Conservation (phyloP, 2,329 filamentous ascomycete species). For the Acrocalymma vagum region DNA sequence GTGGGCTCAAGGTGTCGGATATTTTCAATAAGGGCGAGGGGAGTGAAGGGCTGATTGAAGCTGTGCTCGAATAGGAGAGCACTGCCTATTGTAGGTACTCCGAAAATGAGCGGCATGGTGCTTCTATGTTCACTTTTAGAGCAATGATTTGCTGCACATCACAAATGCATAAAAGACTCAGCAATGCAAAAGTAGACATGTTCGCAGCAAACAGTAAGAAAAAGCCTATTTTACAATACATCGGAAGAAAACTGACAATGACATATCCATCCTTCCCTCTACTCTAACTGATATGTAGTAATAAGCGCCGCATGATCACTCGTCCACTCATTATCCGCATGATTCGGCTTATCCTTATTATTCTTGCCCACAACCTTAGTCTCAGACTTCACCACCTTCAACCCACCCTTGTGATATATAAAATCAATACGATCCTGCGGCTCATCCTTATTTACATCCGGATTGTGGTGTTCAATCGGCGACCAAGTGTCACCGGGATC, state of each 20-base stretch:
- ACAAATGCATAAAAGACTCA: too few relatives aligned
- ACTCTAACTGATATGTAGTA: too few relatives aligned
- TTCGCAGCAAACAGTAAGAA: too few relatives aligned
- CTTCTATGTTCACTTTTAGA: too few relatives aligned
- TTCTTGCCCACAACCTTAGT: slow-evolving; percentile 6
- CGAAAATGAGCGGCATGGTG: too few relatives aligned
- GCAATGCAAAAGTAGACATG: too few relatives aligned
- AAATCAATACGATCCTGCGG: slow-evolving; percentile 17
- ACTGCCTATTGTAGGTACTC: too few relatives aligned
- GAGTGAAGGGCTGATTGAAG: slow-evolving; percentile 17
- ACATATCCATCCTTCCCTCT: too few relatives aligned
- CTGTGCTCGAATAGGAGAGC: slow-evolving; percentile 10
- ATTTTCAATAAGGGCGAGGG: slow-evolving; percentile 16
- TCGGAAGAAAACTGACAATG: too few relatives aligned
- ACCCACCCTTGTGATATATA: slow-evolving; percentile 8
- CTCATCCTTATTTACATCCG: slow-evolving; percentile 6
- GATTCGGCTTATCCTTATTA: not conserved
- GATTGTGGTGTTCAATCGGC: slow-evolving; percentile 8
- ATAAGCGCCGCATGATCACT: slow-evolving; percentile 14
- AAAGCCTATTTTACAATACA: too few relatives aligned
- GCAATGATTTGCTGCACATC: too few relatives aligned
- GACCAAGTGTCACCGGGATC: slow-evolving; percentile 11
- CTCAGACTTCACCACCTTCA: slow-evolving; percentile 9
- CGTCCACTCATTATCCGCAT: slow-evolving; percentile 16
- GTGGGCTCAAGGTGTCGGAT: slow-evolving; percentile 13